A percentile compares a stretch with the other conserved stretches of the same genome.
These are phyloP conservation scores for Melampsora occidentalis DNA, from an alignment of 1,284 basidiomycete genomes.

Conservation along the genomic window DNA sequence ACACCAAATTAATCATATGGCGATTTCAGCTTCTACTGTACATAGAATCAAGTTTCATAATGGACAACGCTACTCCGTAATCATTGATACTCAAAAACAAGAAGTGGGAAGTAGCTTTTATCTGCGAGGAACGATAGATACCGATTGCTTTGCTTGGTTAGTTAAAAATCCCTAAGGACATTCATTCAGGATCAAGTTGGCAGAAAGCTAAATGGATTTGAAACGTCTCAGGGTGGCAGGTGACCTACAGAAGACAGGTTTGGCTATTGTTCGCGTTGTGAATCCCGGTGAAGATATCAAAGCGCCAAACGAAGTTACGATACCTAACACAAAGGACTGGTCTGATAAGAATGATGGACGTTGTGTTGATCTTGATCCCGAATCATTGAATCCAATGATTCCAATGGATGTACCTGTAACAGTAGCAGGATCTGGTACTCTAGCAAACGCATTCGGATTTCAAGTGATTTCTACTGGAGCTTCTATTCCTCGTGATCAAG, in stretches of 20 bases:
- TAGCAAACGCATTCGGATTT: conserved; percentile 31
- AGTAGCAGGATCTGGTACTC: conserved; percentile 26
- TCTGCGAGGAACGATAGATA: conserved; percentile 31
- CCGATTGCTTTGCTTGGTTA: conserved; percentile 27
- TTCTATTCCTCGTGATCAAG: conserved; percentile 9
- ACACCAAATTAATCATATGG: neutral
- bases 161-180: neutral
- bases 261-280: neutral
- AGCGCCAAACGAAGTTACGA: neutral
- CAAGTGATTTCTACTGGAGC: conserved; percentile 15
- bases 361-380: conserved; percentile 28
- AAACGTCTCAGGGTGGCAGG: neutral
- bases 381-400: conserved; percentile 22
- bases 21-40: neutral
- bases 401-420: conserved; percentile 20
- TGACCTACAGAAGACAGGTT: conserved; percentile 3
- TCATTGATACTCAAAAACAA: conserved; percentile 14
- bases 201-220: neutral
- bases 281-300: neutral
- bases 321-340: conserved; percentile 22
- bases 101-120: conserved; percentile 27
- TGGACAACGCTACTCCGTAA: conserved; percentile 30
- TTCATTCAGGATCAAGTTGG: neutral
- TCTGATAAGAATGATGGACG: neutral
- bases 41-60: conserved; percentile 24